Percentiles rank a stretch among this genome's conserved stretches.
These are phyloP conservation scores for Spencermartinsiella europaea DNA, from an alignment of 805 yeast genomes.

Conservation along the genomic window DNA sequence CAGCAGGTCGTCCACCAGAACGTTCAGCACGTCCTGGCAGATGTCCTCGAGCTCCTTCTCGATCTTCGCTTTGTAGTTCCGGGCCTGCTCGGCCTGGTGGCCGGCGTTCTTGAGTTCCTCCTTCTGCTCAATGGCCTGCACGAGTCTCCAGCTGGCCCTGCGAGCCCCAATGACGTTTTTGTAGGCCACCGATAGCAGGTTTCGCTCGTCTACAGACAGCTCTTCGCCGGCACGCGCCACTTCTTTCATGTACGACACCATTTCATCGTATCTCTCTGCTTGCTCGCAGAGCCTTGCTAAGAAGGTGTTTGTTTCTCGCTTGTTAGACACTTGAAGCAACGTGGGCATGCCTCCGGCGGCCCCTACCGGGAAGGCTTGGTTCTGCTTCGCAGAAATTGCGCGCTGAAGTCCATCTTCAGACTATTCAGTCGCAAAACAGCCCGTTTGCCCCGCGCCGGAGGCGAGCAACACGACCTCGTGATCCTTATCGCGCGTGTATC, in stretches of 20 bases:
- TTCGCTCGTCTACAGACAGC: slow-evolving; percentile 96
- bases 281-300: slow-evolving; percentile 98
- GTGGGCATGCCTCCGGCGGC: too few species aligned
- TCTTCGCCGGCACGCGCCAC: slow-evolving; percentile 70
- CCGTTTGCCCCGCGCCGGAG: too few species aligned
- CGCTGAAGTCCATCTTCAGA: too few species aligned
- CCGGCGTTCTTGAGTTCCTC: slow-evolving; percentile 97
- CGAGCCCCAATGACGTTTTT: slow-evolving; percentile 98
- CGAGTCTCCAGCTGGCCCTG: slow-evolving; percentile 99
- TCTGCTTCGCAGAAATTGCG: too few species aligned
- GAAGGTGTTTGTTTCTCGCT: slow-evolving; percentile 86
- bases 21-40: slow-evolving; percentile 89
- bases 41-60: slow-evolving; percentile 91
- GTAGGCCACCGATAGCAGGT: slow-evolving; percentile 94
- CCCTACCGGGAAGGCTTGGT: too few species aligned
- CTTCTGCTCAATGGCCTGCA: slow-evolving; percentile 96
- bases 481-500: too few species aligned
- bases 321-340: too few species aligned
- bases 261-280: slow-evolving; percentile 99
- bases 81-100: slow-evolving; percentile 79
- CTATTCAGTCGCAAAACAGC: too few species aligned
- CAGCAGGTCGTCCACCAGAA: slow-evolving; percentile 83
- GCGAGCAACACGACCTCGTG: too few species aligned
- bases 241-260: slow-evolving; percentile 98
- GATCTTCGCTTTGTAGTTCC: slow-evolving; percentile 93